Base-by-base conservation (phyloP, 1,139 yeast species). In the Candida pseudoviswanathii region DNA sequence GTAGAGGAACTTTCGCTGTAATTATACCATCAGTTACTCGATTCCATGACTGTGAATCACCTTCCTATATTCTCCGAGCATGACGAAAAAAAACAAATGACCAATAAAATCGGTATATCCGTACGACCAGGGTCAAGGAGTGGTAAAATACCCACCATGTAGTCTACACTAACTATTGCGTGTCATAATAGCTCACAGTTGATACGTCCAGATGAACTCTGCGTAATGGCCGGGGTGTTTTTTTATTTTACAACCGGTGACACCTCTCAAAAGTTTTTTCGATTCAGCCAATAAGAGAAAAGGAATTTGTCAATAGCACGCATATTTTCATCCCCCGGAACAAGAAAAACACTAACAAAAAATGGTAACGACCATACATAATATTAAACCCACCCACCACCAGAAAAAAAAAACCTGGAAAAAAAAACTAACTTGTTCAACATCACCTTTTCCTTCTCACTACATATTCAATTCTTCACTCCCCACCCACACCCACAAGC, bases 301-400 rank as follows among this genome's bases (percentile, higher is more conserved):
- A 46, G 51, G 36, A 49, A 49, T 49, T 49, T 49, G 51, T 49
- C 43, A 49, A 43, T 31, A 26, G 42, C 45, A 36, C 45, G 33
- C 45, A 43, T 16, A 26, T 33, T 34, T 41, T 30, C 25, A 24
- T 16, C 34, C 44, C 44, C 38, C 44, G 45, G 45, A 43, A 43
- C 45, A 33, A 42, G 32, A 33, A 25, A 42, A 25, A 37, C 29
- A n/a, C 31, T 24, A 24, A 22, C n/a, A 31, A 46, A 39, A 41
- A 27, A 27, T 6, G 9, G 6, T 27, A 27, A 27, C 8, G 30
- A 27, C 30, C 9, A 8, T 27, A 27, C 9, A 8, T 27, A 27
- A 27, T 27, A 27, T 6, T 27, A 27, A 27, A 27, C 6, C 30
- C 30, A 27, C 30, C 30, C 36, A 26, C 22, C 16, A 43, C 11